Percentiles rank a stretch among this genome's conserved stretches.
Conservation (phyloP, 2,329 filamentous ascomycete species). For the Pleoardoris graminearum region DNA sequence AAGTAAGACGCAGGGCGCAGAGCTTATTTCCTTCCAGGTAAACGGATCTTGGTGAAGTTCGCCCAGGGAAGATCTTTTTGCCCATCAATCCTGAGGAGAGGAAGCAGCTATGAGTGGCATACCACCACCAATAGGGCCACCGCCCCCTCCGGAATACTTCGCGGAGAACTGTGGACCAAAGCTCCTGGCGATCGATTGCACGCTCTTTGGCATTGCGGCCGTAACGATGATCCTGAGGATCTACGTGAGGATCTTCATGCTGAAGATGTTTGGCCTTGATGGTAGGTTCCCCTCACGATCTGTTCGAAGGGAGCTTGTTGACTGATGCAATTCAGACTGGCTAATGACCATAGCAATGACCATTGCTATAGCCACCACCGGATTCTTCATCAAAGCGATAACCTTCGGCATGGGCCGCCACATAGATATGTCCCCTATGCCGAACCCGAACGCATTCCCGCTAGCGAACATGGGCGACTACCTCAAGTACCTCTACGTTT, state of each 20-base stretch:
- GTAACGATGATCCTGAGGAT: conserved; percentile 20
- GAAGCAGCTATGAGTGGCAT: conserved; percentile 5
- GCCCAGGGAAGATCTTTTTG: not conserved
- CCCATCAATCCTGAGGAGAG: not conserved
- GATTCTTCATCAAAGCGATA: conserved; percentile 21
- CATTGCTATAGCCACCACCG: conserved; percentile 20
- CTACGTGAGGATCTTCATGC: conserved; percentile 25
- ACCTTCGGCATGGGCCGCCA: conserved; percentile 54
- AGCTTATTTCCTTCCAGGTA: not conserved
- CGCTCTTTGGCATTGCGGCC: conserved; percentile 43
- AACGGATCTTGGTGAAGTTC: not conserved
- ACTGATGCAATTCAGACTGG: conserved; percentile 4
- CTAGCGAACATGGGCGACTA: conserved; percentile 35
- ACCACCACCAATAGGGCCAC: not conserved
- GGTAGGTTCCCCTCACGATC: not conserved
- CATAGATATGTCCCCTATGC: conserved; percentile 10
- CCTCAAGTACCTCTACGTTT: conserved; percentile 48
- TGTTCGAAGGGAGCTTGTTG: too few species aligned
- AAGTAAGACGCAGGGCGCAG: not conserved
- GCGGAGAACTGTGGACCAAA: conserved; percentile 42
- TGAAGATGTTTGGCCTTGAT: conserved; percentile 17
- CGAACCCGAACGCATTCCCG: conserved; percentile 29
- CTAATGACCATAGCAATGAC: conserved; percentile 8
- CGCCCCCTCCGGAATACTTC: conserved; percentile 35
- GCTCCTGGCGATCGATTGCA: conserved; percentile 47